Base-by-base conservation (phyloP, 2,329 filamentous ascomycete genomes). In the Penicillium sp. region DNA sequence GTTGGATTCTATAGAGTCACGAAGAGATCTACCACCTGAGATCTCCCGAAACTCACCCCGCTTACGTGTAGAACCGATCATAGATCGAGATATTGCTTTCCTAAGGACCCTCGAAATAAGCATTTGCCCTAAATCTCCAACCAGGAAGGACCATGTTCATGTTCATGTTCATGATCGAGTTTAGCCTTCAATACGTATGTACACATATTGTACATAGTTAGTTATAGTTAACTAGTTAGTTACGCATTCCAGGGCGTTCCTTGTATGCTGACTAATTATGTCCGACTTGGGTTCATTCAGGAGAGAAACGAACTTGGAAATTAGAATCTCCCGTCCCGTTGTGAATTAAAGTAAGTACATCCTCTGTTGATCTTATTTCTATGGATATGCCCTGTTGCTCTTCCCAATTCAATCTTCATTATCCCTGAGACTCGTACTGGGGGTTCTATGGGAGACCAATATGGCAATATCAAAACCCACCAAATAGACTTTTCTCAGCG, bases 381-480 rank as follows among this genome's bases (percentile, higher is more conserved):
- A 10, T 10, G 33, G 12, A 2, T 20, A 20, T 9, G 1, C 3
- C 10, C 9, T 15, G 1, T 20, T 18, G 7, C 15, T 10, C 15
- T 9, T 7, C 32, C 15, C n/a, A 20, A 20, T 20, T 20, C 18
- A 6, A 12, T 12, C 2, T 12, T 4, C 18, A 18, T 8, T 33
- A 5, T 18, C 33, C 32, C 4, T 9, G 33, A 37, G 5, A 24
- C 32, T 33, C 42, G 15, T 20, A 37, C n/a, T 20, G 33, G 33
- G 15, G 23, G 12, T 3, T 25, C 20, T 15, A 40, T 27, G 27
- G 29, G 35, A 46, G 35, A 41, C 43, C 46, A 46, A 53, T 49
- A 52, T 39, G 32, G 35, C 33, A 39, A 51, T 49, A 47, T 44
- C 39, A 48, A 47, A 28, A 43, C 31, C 31, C 28, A 18, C 31